phyloP scores from a whole-genome alignment of 495 filamentous ascomycete genomes.

The Penicillium flavigenum region DNA sequence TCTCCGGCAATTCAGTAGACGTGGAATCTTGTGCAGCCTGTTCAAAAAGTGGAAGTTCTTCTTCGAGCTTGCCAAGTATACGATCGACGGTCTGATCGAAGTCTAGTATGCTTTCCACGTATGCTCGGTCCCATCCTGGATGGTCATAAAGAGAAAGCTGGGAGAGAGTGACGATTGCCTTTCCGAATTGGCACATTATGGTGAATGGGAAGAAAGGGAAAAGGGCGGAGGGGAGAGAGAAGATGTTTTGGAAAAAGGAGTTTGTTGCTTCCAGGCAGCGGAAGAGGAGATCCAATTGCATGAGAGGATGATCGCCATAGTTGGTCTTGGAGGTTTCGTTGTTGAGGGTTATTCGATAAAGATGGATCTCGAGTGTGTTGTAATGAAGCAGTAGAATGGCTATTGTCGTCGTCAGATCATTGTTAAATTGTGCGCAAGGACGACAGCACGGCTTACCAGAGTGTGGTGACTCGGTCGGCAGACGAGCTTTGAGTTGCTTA shows the following conservation, averaged over 20 bases:
- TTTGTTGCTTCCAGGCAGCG: conserved; percentile 30
- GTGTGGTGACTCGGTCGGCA: conserved; percentile 16
- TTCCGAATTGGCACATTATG: conserved; percentile 26
- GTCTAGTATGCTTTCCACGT: conserved; percentile 21
- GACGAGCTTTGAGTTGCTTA: conserved; percentile 16
- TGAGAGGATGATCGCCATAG: conserved; percentile 13
- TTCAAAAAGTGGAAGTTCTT: neutral
- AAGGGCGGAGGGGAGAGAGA: conserved; percentile 20
- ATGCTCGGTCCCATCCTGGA: conserved; percentile 22
- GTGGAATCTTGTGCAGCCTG: neutral
- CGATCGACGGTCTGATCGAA: conserved; percentile 11
- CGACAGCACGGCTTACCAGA: conserved; percentile 15
- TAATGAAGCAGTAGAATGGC: conserved; percentile 20
- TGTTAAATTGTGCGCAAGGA: neutral
- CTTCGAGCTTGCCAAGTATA: conserved; percentile 15
- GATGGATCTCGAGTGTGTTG: conserved; percentile 27
- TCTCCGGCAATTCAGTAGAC: conserved; percentile 14
- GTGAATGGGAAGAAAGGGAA: conserved; percentile 27
- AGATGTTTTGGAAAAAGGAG: conserved; percentile 29
- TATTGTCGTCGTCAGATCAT: neutral
- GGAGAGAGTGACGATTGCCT: conserved; percentile 31
- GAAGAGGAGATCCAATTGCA: conserved; percentile 28
- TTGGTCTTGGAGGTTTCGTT: conserved; percentile 16
- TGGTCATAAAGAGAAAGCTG: conserved; percentile 29
- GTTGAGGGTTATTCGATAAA: conserved; percentile 26